These are phyloP conservation scores for Coprinellus micaceus DNA, from an alignment of 768 basidiomycete species.

Conservation along the genomic window DNA sequence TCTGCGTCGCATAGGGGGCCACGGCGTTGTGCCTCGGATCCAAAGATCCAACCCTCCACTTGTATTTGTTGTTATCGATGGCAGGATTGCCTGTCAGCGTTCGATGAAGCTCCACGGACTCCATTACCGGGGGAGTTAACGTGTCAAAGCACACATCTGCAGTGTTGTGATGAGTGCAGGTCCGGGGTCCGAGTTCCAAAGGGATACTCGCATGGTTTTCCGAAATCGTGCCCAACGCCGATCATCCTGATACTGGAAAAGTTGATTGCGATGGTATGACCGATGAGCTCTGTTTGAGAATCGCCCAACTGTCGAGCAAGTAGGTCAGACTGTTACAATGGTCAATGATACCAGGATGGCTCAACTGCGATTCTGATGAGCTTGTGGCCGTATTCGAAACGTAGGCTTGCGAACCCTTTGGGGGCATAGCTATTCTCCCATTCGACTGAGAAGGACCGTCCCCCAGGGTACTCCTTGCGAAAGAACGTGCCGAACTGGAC, in stretches of 20 bases:
- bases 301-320: conserved; percentile 52
- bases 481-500: conserved; percentile 69
- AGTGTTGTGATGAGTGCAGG: background rate
- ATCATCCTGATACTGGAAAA: conserved; percentile 60
- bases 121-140: conserved; percentile 60
- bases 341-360: background rate
- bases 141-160: conserved; percentile 69
- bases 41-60: conserved; percentile 55
- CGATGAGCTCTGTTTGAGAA: conserved; percentile 45
- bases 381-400: conserved; percentile 69
- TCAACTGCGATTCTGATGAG: conserved; percentile 57
- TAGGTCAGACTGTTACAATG: background rate
- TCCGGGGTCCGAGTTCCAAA: background rate
- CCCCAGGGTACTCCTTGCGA: conserved; percentile 31
- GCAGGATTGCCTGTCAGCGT: conserved; percentile 38
- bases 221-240: conserved; percentile 54
- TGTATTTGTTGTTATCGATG: conserved; percentile 43
- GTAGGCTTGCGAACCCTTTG: conserved; percentile 48
- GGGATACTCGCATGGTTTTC: conserved; percentile 56
- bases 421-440: conserved; percentile 53
- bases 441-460: conserved; percentile 66
- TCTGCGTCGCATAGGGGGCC: conserved; percentile 68
- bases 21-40: conserved; percentile 56
- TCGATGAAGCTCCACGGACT: conserved; percentile 56
- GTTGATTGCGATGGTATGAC: conserved; percentile 48